Conservation (phyloP, 306 rosid genomes). For the Vigna radiata region DNA sequence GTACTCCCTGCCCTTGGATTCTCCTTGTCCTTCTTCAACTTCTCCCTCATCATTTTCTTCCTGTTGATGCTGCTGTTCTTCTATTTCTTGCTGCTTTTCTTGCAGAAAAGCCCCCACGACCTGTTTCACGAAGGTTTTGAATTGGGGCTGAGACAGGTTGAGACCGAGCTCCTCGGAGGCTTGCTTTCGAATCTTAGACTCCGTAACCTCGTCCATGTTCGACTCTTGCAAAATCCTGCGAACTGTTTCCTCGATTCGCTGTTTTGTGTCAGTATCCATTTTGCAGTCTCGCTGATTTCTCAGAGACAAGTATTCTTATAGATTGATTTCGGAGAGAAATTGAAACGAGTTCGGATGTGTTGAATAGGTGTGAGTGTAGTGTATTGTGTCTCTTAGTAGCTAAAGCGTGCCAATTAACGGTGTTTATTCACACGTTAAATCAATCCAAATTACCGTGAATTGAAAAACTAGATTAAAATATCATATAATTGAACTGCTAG, state of each 20-base stretch:
- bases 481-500: too few species aligned
- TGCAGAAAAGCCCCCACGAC: slow-evolving; percentile 72
- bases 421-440: too few species aligned
- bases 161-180: slow-evolving; percentile 70
- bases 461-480: too few species aligned
- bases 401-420: too few species aligned
- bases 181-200: slow-evolving; percentile 76
- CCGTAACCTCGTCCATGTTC: slow-evolving; percentile 81
- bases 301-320: not conserved
- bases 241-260: slow-evolving; percentile 67
- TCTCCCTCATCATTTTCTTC: not conserved
- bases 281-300: not conserved
- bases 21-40: slow-evolving; percentile 3
- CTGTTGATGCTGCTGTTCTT: not conserved
- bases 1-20: slow-evolving; percentile 55
- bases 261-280: slow-evolving; percentile 70
- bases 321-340: not conserved
- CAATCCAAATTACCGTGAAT: too few species aligned
- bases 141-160: slow-evolving; percentile 67
- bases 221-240: slow-evolving; percentile 68
- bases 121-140: slow-evolving; percentile 68
- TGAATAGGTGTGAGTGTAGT: not conserved
- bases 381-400: too few species aligned
- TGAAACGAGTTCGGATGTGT: not conserved
- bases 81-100: slow-evolving; percentile 49